Base-by-base conservation (phyloP, 495 filamentous ascomycete species). In the Jackrogersella minutella region DNA sequence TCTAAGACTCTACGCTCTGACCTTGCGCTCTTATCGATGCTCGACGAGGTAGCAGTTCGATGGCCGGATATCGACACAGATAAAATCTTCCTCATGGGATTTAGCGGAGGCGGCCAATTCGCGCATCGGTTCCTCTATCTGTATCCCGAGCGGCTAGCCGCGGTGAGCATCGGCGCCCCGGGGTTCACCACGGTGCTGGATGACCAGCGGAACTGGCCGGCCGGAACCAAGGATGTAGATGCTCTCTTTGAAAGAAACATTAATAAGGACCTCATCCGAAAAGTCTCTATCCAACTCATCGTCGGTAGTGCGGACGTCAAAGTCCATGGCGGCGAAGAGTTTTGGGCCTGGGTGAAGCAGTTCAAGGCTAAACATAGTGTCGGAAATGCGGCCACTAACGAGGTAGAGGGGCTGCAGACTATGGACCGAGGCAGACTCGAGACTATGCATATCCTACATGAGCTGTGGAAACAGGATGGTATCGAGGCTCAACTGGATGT, bases 61-160 rank as follows among this genome's bases (percentile, higher is more conserved):
- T 73, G 61, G 64, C 72, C 70, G 0, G 70, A 58, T 7, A 74
- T 76, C 14, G 69, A 62, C 1, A 74, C 74, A 0, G 41, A 58
- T 5, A 73, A 71, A 41, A 28, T 76, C 47, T 71, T 71, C 30
- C 31, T 76, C 10, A 62, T 60, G 51, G 74, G 74, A 1, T 76
- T 73, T 37, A 69, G 67, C 22, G 74, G 72, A 0, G 74, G 74
- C 24, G 74, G 70, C 8, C 72, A 76, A 51, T 76, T 76, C 56
- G 52, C 60, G 0, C 70, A 73, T 46, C 60, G 72, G 17, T 74
- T 76, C 26, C 40, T 74, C 1, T 76, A 73, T 46, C 47, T 76
- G 22, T 58, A 76, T 57, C 72, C 74, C 11, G 72, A 73, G 51
- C 63, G 59, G 37, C 22, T 76, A 0, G 51, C 51, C 14, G 66